Percentiles rank a stretch among this genome's conserved stretches.
These are phyloP conservation scores for Phytopythium kandeliae DNA, from an alignment of 352 stramenopile genomes.

Conservation along the genomic window DNA sequence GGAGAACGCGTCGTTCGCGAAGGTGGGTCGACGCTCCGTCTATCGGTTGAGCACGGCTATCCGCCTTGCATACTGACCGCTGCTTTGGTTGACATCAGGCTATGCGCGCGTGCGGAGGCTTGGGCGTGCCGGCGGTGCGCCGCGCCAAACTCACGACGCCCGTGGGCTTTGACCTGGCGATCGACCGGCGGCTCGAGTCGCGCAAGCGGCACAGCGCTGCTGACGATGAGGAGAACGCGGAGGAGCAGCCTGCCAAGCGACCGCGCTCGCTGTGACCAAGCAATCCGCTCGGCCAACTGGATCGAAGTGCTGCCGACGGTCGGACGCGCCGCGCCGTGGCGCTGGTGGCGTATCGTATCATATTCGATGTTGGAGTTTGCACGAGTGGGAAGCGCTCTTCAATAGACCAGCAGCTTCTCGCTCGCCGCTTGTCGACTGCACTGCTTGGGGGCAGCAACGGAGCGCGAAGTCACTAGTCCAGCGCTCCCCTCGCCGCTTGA, in stretches of 20 bases:
- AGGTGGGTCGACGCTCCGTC: neutral
- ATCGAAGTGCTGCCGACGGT: neutral
- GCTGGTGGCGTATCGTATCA: neutral
- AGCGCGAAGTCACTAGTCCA: neutral
- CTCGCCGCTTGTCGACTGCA: neutral
- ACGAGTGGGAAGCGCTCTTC: neutral
- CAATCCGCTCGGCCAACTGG: no score
- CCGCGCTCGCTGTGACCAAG: slow-evolving; percentile 6
- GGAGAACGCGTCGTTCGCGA: slow-evolving; percentile 32
- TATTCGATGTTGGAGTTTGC: slow-evolving; percentile 1
- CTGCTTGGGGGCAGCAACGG: neutral
- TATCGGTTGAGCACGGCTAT: neutral
- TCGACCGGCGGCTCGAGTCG: slow-evolving; percentile 20
- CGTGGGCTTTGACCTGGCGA: slow-evolving; percentile 60
- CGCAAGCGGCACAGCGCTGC: slow-evolving; percentile 25
- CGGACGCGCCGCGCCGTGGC: neutral
- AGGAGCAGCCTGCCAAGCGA: slow-evolving; percentile 2
- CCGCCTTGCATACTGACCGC: no score
- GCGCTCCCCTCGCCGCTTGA: neutral
- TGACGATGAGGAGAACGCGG: slow-evolving; percentile 5
- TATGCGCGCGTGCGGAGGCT: slow-evolving; percentile 48
- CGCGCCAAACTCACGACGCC: slow-evolving; percentile 61
- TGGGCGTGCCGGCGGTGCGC: slow-evolving; percentile 63
- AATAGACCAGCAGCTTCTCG: neutral
- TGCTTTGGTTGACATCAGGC: slow-evolving; percentile 20